These are phyloP conservation scores for Heimioporus sp. DNA, from an alignment of 768 basidiomycete genomes.

Conservation along the genomic window DNA sequence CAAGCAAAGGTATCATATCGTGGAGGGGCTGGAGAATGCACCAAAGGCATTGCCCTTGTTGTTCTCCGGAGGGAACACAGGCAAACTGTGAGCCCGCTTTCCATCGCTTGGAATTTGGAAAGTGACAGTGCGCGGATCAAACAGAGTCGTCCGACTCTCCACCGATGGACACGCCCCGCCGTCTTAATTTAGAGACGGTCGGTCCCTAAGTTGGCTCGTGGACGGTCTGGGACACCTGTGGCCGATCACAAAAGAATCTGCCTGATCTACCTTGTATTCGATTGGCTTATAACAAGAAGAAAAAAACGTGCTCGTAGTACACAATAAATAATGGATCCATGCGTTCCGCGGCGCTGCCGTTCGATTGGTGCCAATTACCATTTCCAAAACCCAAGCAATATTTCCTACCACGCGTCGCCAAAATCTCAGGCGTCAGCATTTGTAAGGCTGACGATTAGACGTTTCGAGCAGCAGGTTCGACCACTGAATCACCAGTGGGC, in stretches of 20 bases:
- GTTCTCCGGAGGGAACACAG: constrained; percentile 74
- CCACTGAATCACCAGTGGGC: background rate
- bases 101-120: background rate
- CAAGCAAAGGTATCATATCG: constrained; percentile 77
- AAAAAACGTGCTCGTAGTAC: constrained; percentile 8
- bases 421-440: background rate
- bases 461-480: background rate
- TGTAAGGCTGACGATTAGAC: constrained; percentile 11
- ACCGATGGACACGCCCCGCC: constrained; percentile 21
- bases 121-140: constrained; percentile 8
- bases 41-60: constrained; percentile 70
- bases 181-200: too few species aligned
- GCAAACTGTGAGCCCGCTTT: constrained; percentile 52
- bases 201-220: background rate
- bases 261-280: background rate
- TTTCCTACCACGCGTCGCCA: background rate
- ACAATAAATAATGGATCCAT: constrained; percentile 1
- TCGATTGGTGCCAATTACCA: background rate
- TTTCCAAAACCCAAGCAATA: constrained; percentile 5
- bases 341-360: background rate
- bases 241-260: background rate
- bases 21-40: constrained; percentile 72
- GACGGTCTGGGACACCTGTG: background rate
- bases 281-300: constrained; percentile 16
- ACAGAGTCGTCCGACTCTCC: constrained; percentile 59